A percentile compares a stretch with the other conserved stretches of the same genome.
Conservation (phyloP, 495 filamentous ascomycete species). For the Aeminium ludgeri region DNA sequence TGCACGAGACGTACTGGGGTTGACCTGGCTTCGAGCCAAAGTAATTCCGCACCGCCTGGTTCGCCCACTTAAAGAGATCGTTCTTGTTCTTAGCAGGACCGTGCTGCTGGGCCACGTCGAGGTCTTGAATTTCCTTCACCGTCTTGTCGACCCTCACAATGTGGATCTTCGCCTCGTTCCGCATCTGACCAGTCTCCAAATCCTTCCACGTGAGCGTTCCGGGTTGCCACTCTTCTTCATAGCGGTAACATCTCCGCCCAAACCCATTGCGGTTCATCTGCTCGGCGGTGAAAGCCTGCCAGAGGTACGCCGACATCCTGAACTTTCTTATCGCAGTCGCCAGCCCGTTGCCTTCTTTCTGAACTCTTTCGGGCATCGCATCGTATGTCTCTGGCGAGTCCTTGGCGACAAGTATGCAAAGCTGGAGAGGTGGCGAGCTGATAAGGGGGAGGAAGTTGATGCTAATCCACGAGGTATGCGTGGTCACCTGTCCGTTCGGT, state of each 20-base stretch:
- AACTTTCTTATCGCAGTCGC: slow-evolving; percentile 72
- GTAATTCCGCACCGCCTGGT: slow-evolving; percentile 55
- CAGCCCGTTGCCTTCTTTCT: slow-evolving; percentile 64
- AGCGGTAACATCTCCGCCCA: slow-evolving; percentile 66
- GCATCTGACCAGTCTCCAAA: slow-evolving; percentile 47
- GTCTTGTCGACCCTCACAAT: slow-evolving; percentile 69
- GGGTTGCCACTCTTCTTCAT: slow-evolving; percentile 84
- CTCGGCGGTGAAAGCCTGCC: slow-evolving; percentile 89
- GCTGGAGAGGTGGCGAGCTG: slow-evolving; percentile 60
- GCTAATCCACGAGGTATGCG: slow-evolving; percentile 61
- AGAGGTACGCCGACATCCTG: slow-evolving; percentile 79
- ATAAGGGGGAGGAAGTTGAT: slow-evolving; percentile 71
- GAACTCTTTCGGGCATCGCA: slow-evolving; percentile 53
- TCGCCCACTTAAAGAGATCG: slow-evolving; percentile 57
- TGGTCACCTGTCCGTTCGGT: slow-evolving; percentile 46
- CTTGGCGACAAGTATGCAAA: slow-evolving; percentile 68
- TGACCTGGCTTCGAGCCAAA: slow-evolving; percentile 60
- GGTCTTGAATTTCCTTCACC: slow-evolving; percentile 60
- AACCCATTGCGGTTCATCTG: slow-evolving; percentile 83
- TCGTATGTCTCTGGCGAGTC: slow-evolving; percentile 82
- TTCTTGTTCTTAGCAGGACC: slow-evolving; percentile 45
- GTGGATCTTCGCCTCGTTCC: slow-evolving; percentile 79
- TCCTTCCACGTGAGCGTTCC: slow-evolving; percentile 61
- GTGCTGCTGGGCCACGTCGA: slow-evolving; percentile 69
- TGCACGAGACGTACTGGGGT: slow-evolving; percentile 66